Percentiles rank a stretch among this genome's conserved stretches.
These are phyloP conservation scores for Botrytis paeoniae DNA, from an alignment of 2,329 filamentous ascomycete species.

Conservation along the genomic window DNA sequence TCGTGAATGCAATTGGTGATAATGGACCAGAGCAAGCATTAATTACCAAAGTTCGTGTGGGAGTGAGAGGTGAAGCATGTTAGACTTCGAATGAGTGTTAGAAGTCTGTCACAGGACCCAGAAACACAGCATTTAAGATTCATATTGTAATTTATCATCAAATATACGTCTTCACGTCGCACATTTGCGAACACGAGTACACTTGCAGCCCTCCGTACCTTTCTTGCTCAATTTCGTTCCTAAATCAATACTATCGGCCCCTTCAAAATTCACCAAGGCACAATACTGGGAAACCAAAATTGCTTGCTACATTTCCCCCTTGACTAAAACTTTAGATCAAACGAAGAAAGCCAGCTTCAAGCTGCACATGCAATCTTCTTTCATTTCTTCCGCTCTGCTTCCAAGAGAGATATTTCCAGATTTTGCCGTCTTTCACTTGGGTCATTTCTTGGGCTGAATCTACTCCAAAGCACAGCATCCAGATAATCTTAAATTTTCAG, in stretches of 20 bases:
- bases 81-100: neutral
- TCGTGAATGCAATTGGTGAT: neutral
- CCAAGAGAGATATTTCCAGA: neutral
- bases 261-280: neutral
- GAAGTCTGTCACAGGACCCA: neutral
- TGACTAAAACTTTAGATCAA: neutral
- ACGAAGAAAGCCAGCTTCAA: neutral
- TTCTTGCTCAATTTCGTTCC: neutral
- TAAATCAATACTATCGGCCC: neutral
- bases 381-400: neutral
- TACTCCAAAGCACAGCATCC: neutral
- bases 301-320: neutral
- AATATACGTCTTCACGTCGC: neutral
- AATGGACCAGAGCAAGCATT: slow-evolving; percentile 1
- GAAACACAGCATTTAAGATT: neutral
- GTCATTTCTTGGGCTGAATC: neutral
- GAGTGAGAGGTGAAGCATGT: slow-evolving; percentile 3
- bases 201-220: neutral
- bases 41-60: neutral
- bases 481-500: neutral
- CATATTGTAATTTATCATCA: neutral
- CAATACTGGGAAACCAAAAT: neutral
- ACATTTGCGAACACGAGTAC: neutral
- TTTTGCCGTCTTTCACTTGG: neutral
- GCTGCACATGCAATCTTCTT: neutral